Evolutionary conservation across 2,329 filamentous ascomycete genomes (phyloP).

Genomic region (Arthrobotrys pseudoclavata): DNA sequence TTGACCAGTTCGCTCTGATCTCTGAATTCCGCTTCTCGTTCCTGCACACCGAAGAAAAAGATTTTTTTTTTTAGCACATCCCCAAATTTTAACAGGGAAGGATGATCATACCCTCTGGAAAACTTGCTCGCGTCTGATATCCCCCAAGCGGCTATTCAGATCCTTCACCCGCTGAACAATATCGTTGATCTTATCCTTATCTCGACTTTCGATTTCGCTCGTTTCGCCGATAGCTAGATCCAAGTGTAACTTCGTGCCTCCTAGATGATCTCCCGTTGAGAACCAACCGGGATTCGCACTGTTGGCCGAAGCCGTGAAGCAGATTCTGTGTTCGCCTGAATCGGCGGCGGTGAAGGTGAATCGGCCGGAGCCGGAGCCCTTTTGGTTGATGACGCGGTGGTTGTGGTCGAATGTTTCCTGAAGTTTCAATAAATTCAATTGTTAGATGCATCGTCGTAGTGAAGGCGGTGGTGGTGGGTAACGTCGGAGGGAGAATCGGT

Average conservation of each 20-base stretch:
- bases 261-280: conserved; percentile 71
- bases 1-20: conserved; percentile 97
- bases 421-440: conserved; percentile 12
- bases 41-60: conserved; percentile 69
- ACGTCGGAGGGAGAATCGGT: conserved; percentile 62
- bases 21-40: conserved; percentile 97
- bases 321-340: conserved; percentile 84
- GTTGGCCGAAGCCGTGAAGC: conserved; percentile 86
- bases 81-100: neutral
- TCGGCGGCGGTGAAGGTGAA: conserved; percentile 98
- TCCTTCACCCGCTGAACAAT: conserved; percentile 90
- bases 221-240: conserved; percentile 96
- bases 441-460: neutral
- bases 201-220: conserved; percentile 89
- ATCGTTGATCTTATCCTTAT: conserved; percentile 92
- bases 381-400: conserved; percentile 93
- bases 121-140: conserved; percentile 93
- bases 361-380: conserved; percentile 79
- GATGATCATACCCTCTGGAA: conserved; percentile 83
- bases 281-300: conserved; percentile 80
- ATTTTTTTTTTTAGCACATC: conserved; percentile 58
- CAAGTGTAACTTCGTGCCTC: conserved; percentile 85
- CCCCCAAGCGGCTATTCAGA: conserved; percentile 85
- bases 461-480: no score
- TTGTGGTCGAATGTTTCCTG: conserved; percentile 96